Base-by-base conservation (phyloP, 2,329 filamentous ascomycete species). In the Hortaea werneckii region DNA sequence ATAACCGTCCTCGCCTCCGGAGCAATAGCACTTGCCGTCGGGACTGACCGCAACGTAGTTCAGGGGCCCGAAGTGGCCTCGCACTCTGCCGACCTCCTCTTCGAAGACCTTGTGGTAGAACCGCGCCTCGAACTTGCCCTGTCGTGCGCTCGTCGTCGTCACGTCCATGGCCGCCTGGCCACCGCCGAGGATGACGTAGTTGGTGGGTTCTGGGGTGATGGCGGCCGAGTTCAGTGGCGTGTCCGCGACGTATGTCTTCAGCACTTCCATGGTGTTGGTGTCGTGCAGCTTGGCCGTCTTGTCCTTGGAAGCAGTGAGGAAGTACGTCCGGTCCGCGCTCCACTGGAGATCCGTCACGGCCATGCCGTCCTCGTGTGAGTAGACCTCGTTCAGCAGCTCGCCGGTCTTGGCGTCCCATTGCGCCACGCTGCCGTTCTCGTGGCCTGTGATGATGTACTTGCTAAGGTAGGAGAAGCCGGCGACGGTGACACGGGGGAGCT, bases 101-200 rank as follows among this genome's bases (percentile, higher is more conserved):
- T 95, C 88, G 67, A 98, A 96, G 67, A 98, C 84, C 79, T 94
- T 96, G 82, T 98, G 92, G 78, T 95, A 98, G 78, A 98, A 98
- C 56, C 92, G 83, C 39, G 92, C 92, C 72, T 98, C 92, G 75
- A 98, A 98, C 74, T 96, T 96, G 72, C 92, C 92, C 76, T 98
- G 92, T 56, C 92, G 81, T 42, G 88, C 83, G 30, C 84, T 84
- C 43, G 92, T 96, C 45, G 87, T 94, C 48, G 92, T 98, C 70
- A 98, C 92, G 65, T 96, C 90, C 87, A 95, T 95, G 65, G 92
- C 92, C 54, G 89, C 92, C 73, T 98, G 92, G 60, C 92, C 92
- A 80, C 92, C 92, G 60, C 92, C 92, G 39, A 98, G 83, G 63
- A 98, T 94, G 56, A 98, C 90, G 65, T 87, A 98, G 65, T 96